A percentile compares a stretch with the other conserved stretches of the same genome.
Evolutionary conservation across 768 basidiomycete species (phyloP).

Genomic region (Fomitopsis serialis): DNA sequence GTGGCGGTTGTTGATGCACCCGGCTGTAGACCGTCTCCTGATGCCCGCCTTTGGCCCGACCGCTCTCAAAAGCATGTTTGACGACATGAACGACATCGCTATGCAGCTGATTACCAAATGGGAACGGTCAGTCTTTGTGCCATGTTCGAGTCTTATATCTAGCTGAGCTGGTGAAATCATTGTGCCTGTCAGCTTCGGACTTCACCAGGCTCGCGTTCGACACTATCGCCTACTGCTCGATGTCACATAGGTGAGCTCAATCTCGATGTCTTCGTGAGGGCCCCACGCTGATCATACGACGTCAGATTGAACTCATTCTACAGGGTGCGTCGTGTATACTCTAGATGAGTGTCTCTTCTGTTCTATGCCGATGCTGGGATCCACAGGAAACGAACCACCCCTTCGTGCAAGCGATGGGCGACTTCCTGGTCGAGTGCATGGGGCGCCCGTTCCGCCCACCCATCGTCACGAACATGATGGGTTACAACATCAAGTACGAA

Average conservation of each 20-base stretch:
- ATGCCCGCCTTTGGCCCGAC: slow-evolving; percentile 38
- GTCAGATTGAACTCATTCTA: slow-evolving; percentile 43
- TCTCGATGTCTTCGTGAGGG: not conserved
- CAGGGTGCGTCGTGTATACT: slow-evolving; percentile 17
- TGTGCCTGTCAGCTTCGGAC: slow-evolving; percentile 38
- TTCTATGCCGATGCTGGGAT: too few relatives aligned
- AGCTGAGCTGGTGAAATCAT: slow-evolving; percentile 35
- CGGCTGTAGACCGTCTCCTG: slow-evolving; percentile 29
- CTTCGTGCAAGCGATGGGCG: slow-evolving; percentile 37
- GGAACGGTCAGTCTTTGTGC: slow-evolving; percentile 27
- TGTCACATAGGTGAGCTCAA: slow-evolving; percentile 30
- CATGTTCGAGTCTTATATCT: slow-evolving; percentile 26
- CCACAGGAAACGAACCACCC: slow-evolving; percentile 29
- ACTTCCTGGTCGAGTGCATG: slow-evolving; percentile 35
- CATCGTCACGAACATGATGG: slow-evolving; percentile 31
- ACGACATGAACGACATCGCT: slow-evolving; percentile 41
- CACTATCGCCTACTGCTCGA: slow-evolving; percentile 38
- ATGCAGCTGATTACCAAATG: slow-evolving; percentile 41
- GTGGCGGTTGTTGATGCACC: not conserved
- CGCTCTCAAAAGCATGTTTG: slow-evolving; percentile 38
- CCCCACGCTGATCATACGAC: not conserved
- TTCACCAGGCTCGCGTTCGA: slow-evolving; percentile 44
- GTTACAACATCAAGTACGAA: slow-evolving; percentile 33
- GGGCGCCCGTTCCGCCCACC: slow-evolving; percentile 30
- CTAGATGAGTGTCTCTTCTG: too few relatives aligned